Base-by-base conservation (phyloP, 129 eudicot genomes). In the Flaveria bidentis region DNA sequence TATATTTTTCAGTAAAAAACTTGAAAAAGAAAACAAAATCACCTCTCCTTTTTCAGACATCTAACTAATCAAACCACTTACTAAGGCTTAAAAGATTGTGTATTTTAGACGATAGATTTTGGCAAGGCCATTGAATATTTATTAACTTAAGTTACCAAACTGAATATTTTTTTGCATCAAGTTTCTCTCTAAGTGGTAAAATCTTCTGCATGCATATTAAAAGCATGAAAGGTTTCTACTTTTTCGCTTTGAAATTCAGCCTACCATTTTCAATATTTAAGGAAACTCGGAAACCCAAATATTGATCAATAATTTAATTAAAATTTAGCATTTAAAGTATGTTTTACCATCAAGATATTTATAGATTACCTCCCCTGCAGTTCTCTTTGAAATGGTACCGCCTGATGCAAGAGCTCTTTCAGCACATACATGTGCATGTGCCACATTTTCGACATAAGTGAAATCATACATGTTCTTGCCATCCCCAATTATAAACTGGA, bases 351-450 rank as follows among this genome's bases (percentile, higher is more conserved):
- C 30, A 60, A 44, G 22, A 75, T 71, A 71, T 18, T 14, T 64
- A 36, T 42, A 26, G 15, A 62, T 50, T 84, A 93, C 98, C 96
- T 94, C 82, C 46, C 98, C 98, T 71, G 97, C 77, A 78, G 98
- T 96, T 85, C 87, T 88, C 67, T 87, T 88, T 46, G 97, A 88
- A 81, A 89, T 96, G 33, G 80, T 47, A 49, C 86, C 96, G 18
- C 81, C 86, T 68, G 98, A 94, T 56, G 97, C 97, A 33, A 94
- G 76, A 64, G 98, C 98, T 88, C 98, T 89, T 82, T 94, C 97
- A 52, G 98, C 98, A 83, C 98, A 94, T 73, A 94, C 85, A 52
- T 94, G 98, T 49, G 97, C 98, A 88, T 94, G 98, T 73, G 97
- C 98, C 82, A 91, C 98, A 83, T 93, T 93, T 84, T 91, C 98